Percentiles rank a stretch among this genome's conserved stretches.
phyloP scores from a whole-genome alignment of 148 eudicot genomes.

The Tetragonia tetragonoides region DNA sequence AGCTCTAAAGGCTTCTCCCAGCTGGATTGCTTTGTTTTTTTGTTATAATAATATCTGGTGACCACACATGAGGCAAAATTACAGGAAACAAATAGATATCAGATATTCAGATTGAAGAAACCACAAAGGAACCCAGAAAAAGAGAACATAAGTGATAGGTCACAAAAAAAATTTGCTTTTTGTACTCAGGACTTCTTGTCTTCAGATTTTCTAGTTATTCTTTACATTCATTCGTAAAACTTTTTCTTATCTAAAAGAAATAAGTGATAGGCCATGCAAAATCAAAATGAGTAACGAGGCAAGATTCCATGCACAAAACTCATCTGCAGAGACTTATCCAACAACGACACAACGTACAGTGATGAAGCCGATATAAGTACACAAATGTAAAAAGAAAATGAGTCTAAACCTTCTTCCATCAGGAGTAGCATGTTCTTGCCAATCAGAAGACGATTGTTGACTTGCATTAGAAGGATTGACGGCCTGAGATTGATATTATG shows the following conservation, averaged over 20 bases:
- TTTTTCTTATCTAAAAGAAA: neutral
- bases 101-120: conserved; percentile 7
- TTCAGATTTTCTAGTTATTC: no score
- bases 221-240: no score
- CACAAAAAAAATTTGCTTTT: neutral
- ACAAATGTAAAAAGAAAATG: neutral
- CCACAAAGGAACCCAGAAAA: neutral
- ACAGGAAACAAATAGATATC: neutral
- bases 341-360: neutral
- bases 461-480: conserved; percentile 37
- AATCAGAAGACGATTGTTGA: conserved; percentile 71
- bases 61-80: neutral
- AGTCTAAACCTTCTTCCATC: conserved; percentile 73
- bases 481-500: conserved; percentile 36
- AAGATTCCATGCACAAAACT: neutral
- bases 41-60: conserved; percentile 88
- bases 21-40: conserved; percentile 83
- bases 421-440: conserved; percentile 80
- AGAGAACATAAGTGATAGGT: neutral
- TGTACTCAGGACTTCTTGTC: no score
- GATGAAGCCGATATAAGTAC: neutral
- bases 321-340: neutral
- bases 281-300: neutral
- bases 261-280: neutral
- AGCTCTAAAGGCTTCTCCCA: conserved; percentile 98